Evolutionary conservation across 208 protist species (phyloP), one percentile per base, ranked within the genome.

Genomic region (Trypanosomatidae sp.): DNA sequence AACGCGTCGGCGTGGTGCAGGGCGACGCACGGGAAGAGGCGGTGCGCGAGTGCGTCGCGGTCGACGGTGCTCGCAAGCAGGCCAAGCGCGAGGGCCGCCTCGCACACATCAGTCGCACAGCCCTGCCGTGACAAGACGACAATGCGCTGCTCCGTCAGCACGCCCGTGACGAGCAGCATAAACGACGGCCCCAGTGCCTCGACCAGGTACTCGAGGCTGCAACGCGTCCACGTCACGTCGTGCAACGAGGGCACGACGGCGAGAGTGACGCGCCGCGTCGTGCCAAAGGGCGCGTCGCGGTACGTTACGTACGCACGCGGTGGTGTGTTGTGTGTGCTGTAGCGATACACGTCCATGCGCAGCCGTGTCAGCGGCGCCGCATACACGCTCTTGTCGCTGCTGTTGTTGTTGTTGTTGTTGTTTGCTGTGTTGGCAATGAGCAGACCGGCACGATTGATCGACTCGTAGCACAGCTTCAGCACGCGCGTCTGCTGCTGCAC

Each of bases 21-120:
- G 20, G 80, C 82, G 15, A 66, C 67, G 58, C 83, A 89, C 8
- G 80, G 80, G 40, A 89, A 89, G 21, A 89, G 74, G 45, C 72
- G 75, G n/a, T 46, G 61, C n/a, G 56, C 48, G 35, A 75, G 57
- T 43, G 83, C 82, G 43, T 62, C 41, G n/a, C 58, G 56, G 40
- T 89, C 68, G 20, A 89, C 43, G 32, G 77, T 21, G 52, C 68
- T 75, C 20, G 74, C 72, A 27, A 89, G 48, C 26, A 77, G 43
- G 6, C 80, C 80, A 4, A 89, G 44, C 6, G 80, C 62, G 10
- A 89, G 48, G 11, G 66, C 54, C 26, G 65, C 74, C 52, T 89
- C 71, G 51, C 69, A 80, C 11, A 86, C 80, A 48, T 85, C 75
- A n/a, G 67, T 68, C 1, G 73, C 56, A 19, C 67, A 40, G 22